These are phyloP conservation scores for Diaporthe sp. DNA, from an alignment of 2,329 filamentous ascomycete genomes.

Conservation along the genomic window DNA sequence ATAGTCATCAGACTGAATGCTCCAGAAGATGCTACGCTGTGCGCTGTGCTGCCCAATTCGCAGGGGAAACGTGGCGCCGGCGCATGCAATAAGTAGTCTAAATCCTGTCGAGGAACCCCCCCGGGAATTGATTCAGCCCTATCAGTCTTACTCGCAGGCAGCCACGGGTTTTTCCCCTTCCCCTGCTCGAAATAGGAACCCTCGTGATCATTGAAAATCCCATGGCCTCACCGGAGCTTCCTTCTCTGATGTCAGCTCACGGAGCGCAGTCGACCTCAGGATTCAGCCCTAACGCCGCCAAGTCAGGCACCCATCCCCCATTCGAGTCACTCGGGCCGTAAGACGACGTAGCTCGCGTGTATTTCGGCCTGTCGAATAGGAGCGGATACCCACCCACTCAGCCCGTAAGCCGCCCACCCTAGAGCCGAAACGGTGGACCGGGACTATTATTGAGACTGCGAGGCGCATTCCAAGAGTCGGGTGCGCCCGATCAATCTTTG, in stretches of 20 bases:
- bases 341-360: constrained; percentile 21
- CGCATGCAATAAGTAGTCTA: constrained; percentile 31
- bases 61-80: constrained; percentile 19
- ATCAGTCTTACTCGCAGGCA: constrained; percentile 33
- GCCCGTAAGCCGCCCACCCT: constrained; percentile 32
- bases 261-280: constrained; percentile 24
- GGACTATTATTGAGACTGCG: constrained; percentile 24
- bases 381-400: constrained; percentile 30
- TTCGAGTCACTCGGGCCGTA: constrained; percentile 34
- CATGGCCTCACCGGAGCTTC: constrained; percentile 31
- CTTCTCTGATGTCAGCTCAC: constrained; percentile 37
- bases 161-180: background rate
- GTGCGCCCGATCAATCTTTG: constrained; percentile 16
- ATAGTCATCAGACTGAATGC: constrained; percentile 17
- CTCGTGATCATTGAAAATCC: constrained; percentile 17
- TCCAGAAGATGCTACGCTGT: constrained; percentile 19
- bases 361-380: constrained; percentile 16
- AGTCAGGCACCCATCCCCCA: constrained; percentile 30
- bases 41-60: constrained; percentile 13
- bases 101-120: constrained; percentile 22
- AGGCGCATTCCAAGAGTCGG: constrained; percentile 18
- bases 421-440: constrained; percentile 25
- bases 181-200: constrained; percentile 18
- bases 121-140: constrained; percentile 28
- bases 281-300: constrained; percentile 35